phyloP scores from a whole-genome alignment of 208 protist genomes.

The Wallacemonas collosoma region DNA sequence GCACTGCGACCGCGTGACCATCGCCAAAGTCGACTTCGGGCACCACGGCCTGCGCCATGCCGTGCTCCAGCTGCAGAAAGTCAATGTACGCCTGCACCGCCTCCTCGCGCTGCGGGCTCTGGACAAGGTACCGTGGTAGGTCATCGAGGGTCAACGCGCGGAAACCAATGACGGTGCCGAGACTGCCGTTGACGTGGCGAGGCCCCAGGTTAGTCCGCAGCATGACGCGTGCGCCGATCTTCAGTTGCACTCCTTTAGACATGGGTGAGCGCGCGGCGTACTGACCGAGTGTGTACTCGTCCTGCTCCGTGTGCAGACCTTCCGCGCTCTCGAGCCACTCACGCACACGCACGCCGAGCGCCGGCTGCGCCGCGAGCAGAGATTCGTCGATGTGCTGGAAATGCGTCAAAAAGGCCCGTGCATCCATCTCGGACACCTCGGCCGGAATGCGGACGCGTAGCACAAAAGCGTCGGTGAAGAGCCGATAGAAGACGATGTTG shows the following conservation, averaged over 20 bases:
- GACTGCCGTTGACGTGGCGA: constrained; percentile 81
- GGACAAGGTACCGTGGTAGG: constrained; percentile 47
- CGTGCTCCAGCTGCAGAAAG: constrained; percentile 68
- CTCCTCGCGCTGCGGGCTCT: constrained; percentile 36
- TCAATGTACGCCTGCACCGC: constrained; percentile 58
- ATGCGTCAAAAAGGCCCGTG: constrained; percentile 35
- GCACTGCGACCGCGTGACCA: constrained; percentile 50
- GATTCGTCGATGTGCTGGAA: constrained; percentile 10
- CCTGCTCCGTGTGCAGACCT: constrained; percentile 78
- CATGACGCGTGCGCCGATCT: constrained; percentile 86
- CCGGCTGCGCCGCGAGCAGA: constrained; percentile 21
- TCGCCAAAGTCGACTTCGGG: constrained; percentile 82
- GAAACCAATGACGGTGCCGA: constrained; percentile 88
- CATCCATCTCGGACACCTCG: constrained; percentile 44
- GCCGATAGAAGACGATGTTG: constrained; percentile 69
- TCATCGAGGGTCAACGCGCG: constrained; percentile 35
- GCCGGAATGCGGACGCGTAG: constrained; percentile 77
- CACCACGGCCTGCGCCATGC: constrained; percentile 49
- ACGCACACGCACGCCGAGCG: constrained; percentile 47
- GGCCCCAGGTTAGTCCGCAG: constrained; percentile 74
- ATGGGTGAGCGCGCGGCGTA: constrained; percentile 69
- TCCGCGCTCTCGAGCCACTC: constrained; percentile 62
- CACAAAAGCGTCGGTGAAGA: constrained; percentile 81
- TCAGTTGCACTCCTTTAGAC: constrained; percentile 46
- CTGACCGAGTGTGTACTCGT: constrained; percentile 65